Base-by-base conservation (phyloP, 2,329 filamentous ascomycete genomes). In the Microthyrium microscopicum region DNA sequence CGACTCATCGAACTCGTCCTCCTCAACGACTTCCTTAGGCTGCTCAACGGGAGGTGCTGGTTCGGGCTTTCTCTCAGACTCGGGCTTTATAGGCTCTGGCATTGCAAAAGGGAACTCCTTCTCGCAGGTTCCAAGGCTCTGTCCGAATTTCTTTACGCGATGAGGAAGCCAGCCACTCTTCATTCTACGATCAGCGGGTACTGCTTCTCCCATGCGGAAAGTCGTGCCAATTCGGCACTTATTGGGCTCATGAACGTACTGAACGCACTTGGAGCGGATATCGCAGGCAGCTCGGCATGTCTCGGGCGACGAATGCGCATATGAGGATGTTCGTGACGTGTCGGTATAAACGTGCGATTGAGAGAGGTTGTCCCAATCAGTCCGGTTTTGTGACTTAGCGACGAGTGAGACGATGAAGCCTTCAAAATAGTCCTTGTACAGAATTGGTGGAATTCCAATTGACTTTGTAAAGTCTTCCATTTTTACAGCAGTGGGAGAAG, bases 381-480 rank as follows among this genome's bases (percentile, higher is more conserved):
- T 36, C 11, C 32, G 19, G 21, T 38, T 37, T n/a, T 30, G 36
- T 12, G 25, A 16, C n/a, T 20, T 20, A 7, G 29, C 13, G 11
- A 37, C 9, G 7, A 37, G 29, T 18, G 29, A 24, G 12, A 37
- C n/a, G 15, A 38, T 18, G 25, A 38, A 38, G 5, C 15, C 27
- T 22, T 35, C 21, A 29, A 38, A 38, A 22, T 38, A 38, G 20
- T 38, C 31, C 21, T 24, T 34, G 20, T 29, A 38, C n/a, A 34
- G 20, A 24, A 38, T 38, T 6, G 35, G 35, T 5, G 25, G 31
- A 2, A 12, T 19, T 4, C 16, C 8, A 19, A 20, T 21, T 31
- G 9, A 9, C 19, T 8, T 9, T 8, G 7, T 16, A 8, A 9
- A 7, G 7, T 8, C 26, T 8, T 15, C 8, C 26, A 7, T 16